Base-by-base conservation (phyloP, 139 green algal species). In the Desmodesmus armatus region DNA sequence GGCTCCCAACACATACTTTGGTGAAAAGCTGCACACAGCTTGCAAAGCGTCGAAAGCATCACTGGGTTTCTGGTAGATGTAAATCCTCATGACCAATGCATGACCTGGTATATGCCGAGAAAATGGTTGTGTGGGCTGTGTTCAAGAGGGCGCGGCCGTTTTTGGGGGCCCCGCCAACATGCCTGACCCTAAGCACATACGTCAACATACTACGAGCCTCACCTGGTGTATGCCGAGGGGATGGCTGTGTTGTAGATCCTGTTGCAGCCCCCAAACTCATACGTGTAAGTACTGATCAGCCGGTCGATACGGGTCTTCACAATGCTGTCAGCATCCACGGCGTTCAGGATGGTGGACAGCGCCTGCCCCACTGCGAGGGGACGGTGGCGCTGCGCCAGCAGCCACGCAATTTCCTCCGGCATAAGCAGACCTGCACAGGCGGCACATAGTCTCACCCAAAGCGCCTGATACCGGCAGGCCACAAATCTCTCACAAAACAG, bases 191-290 rank as follows among this genome's bases (percentile, higher is more conserved):
- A n/a, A n/a, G n/a, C n/a, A n/a, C n/a, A n/a, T n/a, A n/a, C n/a
- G n/a, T n/a, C n/a, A n/a, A n/a, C n/a, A n/a, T n/a, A 63, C 55
- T 65, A 27, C 55, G n/a, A 11, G 15, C 2, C 69, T 53, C 69
- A 77, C 69, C 69, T 51, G 0, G 39, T 77, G 35, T 77, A 77
- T 17, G 25, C 29, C 23, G 31, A 77, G 37, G 69, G 69, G 21
- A 77, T 77, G 40, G 71, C 71, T 25, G 71, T 79, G 71, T 79
- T 79, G 71, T 79, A 79, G 39, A 79, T 79, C 27, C 71, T 27
- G 4, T 27, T 27, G n/a, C 63, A 72, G 9, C 23, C 63, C 13
- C 63, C 63, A 72, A 72, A 72, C 27, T 33, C 25, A 27, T 40
- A 72, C 23, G 63, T 72, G 63, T 72, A 72, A 37, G n/a, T 19